Evolutionary conservation across 1,139 yeast species (phyloP).

Genomic region (Candida sanyaensis): DNA sequence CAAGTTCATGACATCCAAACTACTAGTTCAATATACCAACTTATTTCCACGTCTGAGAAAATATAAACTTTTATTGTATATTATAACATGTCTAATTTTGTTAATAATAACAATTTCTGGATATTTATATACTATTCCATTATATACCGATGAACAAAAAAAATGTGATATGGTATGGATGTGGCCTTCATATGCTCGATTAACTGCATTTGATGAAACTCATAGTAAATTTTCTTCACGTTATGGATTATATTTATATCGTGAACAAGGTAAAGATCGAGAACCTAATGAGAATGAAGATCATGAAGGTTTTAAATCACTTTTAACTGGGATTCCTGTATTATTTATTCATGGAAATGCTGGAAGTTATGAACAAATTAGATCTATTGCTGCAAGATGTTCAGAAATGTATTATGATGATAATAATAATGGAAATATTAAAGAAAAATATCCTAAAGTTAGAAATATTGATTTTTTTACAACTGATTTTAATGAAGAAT

Average conservation of each 20-base stretch:
- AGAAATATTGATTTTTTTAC: constrained; percentile 74
- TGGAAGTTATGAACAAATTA: constrained; percentile 86
- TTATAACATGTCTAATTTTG: not conserved
- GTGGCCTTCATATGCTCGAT: constrained; percentile 77
- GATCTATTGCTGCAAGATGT: constrained; percentile 86
- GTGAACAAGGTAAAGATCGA: constrained; percentile 74
- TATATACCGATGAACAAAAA: constrained; percentile 34
- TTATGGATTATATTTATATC: constrained; percentile 76
- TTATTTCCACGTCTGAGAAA: constrained; percentile 3
- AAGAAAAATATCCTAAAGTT: constrained; percentile 25
- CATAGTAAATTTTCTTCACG: constrained; percentile 77
- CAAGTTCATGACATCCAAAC: not conserved
- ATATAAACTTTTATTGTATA: constrained; percentile 1
- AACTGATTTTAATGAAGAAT: constrained; percentile 94
- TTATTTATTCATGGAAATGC: constrained; percentile 97
- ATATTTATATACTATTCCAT: constrained; percentile 6
- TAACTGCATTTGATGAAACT: constrained; percentile 67
- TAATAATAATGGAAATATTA: constrained; percentile 18
- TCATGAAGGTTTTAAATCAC: constrained; percentile 14
- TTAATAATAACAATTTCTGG: constrained; percentile 5
- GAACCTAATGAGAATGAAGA: constrained; percentile 30
- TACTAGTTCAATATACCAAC: constrained; percentile 2
- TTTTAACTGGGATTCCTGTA: constrained; percentile 76
- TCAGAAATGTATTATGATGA: constrained; percentile 48
- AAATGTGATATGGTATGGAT: constrained; percentile 63